Conservation (phyloP, 768 basidiomycete species). For the Mycena galopus region DNA sequence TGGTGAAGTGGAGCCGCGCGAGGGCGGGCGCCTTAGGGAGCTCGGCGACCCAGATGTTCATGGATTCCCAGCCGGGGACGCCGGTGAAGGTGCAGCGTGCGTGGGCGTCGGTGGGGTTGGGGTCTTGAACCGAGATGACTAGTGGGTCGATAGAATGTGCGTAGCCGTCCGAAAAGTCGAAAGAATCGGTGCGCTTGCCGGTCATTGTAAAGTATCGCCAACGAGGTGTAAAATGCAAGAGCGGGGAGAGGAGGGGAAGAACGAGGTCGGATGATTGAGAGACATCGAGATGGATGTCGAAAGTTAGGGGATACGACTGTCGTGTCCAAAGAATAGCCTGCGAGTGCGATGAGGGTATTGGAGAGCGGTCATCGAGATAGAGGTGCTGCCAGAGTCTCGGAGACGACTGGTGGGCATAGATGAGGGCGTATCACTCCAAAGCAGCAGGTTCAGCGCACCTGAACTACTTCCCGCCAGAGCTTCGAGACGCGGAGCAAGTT, state of each 20-base stretch:
- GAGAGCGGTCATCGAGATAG: constrained; percentile 59
- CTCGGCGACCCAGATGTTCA: constrained; percentile 64
- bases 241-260: constrained; percentile 73
- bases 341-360: constrained; percentile 52
- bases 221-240: constrained; percentile 67
- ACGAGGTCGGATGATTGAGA: constrained; percentile 59
- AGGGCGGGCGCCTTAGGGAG: constrained; percentile 63
- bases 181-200: constrained; percentile 54
- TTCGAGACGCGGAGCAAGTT: constrained; percentile 66
- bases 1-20: constrained; percentile 66
- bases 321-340: constrained; percentile 68
- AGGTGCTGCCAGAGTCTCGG: constrained; percentile 75
- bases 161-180: constrained; percentile 43
- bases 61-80: constrained; percentile 46
- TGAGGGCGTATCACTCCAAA: constrained; percentile 4
- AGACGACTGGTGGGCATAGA: constrained; percentile 48
- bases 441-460: constrained; percentile 1
- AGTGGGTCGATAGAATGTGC: constrained; percentile 51
- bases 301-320: constrained; percentile 65
- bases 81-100: constrained; percentile 50
- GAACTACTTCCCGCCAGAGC: constrained; percentile 68
- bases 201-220: constrained; percentile 68
- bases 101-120: constrained; percentile 43
- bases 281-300: constrained; percentile 67
- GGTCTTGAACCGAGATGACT: constrained; percentile 52